Base-by-base conservation (phyloP, 371 early-diverging fungal genomes). In the Nosema granulosis region DNA sequence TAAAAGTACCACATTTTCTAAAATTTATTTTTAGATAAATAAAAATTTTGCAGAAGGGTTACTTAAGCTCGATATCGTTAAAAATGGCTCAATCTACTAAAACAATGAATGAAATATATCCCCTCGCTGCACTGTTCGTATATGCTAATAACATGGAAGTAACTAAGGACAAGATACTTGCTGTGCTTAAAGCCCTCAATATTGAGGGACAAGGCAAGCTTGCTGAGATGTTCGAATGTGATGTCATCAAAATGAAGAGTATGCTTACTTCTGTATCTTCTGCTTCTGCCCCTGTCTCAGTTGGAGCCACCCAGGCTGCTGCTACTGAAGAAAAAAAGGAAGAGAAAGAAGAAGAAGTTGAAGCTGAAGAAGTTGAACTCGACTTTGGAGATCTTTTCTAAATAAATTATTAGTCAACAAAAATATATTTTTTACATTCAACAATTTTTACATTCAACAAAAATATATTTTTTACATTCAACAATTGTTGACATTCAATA, bases 71-170 rank as follows among this genome's bases (percentile, higher is more conserved):
- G 75, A 74, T 74, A 74, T 58, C 59, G 75, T 74, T 74, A 74
- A 74, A 74, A 43, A 43, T 69, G 51, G 75, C 75, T 74, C 54
- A 24, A 74, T 67, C 65, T 74, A 66, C 35, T 13, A 49, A 58
- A 43, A 68, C 28, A 50, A 29, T 78, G n/a, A 82, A 68, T 32
- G 58, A 78, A 51, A 51, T 75, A 49, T 82, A 82, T 61, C 32
- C 82, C n/a, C 51, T 68, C n/a, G 76, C 79, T 34, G 75, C 79
- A 24, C 31, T 82, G 32, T 59, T 82, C 59, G 75, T 79, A 34
- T 57, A 75, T 38, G 68, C 58, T 54, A 70, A 68, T 12, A 62
- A 74, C 26, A 71, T 75, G 38, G 50, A 71, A 12, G 79, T 82
- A 13, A 78, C 82, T 11, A 61, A 57, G n/a, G 79, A 82, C 16